Evolutionary conservation across 2,329 filamentous ascomycete species (phyloP), one percentile per base, ranked within the genome.

Genomic region (Parascedosporium putredinis): DNA sequence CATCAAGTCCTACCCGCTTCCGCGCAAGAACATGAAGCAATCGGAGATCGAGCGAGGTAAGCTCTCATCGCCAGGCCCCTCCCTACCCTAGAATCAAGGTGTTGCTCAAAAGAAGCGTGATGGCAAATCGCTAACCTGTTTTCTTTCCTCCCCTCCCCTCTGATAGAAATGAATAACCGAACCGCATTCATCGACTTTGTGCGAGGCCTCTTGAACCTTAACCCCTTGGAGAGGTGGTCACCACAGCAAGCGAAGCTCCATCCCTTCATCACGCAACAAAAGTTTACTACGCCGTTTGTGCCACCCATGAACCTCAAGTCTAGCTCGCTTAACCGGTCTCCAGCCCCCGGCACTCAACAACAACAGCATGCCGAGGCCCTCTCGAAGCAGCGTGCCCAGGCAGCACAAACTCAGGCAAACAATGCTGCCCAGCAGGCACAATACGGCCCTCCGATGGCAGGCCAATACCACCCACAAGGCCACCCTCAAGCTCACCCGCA

Each of bases 171-270:
- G 85, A 95, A 93, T 62, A 98, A 98, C 62, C 85, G 93, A 42
- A 81, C 94, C 54, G 90, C 93, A 4, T 98, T 98, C 60, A 98
- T 97, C 62, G 93, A 98, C 66, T 98, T 98, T 60, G 93, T 97
- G 22, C 83, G 93, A 56, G 93, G 93, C 12, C 69, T 98, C 34
- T 72, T 98, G 51, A 95, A 86, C 53, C 94, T 96, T 63, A 98
- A 96, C 62, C 93, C 93, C 3, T 76, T 98, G 29, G 93, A 98
- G 67, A 75, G 93, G 64, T 98, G 93, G 93, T 95, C 93, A 3
- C 93, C 93, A 5, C 91, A 96, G 61, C 93, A 98, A 68, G 93
- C 93, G 29, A 96, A 96, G 63, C 72, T 96, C 52, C 93, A 98
- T 63, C 93, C 93, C 0, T 98, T 98, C 67, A 98, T 98, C 62